Evolutionary conservation across 2,329 filamentous ascomycete species (phyloP), one percentile per base, ranked within the genome.

Genomic region (Cordyceps javanica): DNA sequence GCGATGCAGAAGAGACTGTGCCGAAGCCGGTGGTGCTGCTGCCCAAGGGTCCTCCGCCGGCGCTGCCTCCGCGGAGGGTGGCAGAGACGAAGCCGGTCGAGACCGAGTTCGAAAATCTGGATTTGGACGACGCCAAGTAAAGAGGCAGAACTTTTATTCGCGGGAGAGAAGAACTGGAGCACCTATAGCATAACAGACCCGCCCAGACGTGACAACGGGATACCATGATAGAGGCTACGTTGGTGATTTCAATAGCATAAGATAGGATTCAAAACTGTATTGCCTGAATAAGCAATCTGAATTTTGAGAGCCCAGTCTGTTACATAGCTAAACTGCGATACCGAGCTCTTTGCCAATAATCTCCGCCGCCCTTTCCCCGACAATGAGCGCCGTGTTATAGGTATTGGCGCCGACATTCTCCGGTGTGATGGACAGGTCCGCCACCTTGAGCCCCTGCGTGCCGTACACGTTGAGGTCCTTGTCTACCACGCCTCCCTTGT

Each of bases 331-430:
- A 41, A 59, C 36, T 2, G 19, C n/a, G 3, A 57, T 6, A 1
- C 68, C 70, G 11, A 74, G 62, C 57, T 73, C 72, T 44, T 64
- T 63, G 9, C 68, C 66, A 23, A 75, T 67, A 53, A 75, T 72
- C 45, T 72, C 71, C 1, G 72, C 72, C 3, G 68, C 72, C 64
- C 72, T 75, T 67, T 81, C 78, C 4, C 77, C 77, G 21, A 81
- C 66, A n/a, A 74, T 58, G 28, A 80, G 64, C 3, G 77, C 77
- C 1, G 75, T 77, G 48, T 75, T 77, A 54, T 75, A 73, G 2
- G 77, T 79, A 56, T 81, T 80, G 3, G 72, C 72, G 7, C 66
- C 73, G 2, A 80, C 71, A 34, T 76, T 76, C 45, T 62, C 46
- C 3, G 71, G 69, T 28, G 62, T 59, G 4, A 73, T 63, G 48